Conservation (phyloP, 768 basidiomycete genomes). For the Mycena haematopus region DNA sequence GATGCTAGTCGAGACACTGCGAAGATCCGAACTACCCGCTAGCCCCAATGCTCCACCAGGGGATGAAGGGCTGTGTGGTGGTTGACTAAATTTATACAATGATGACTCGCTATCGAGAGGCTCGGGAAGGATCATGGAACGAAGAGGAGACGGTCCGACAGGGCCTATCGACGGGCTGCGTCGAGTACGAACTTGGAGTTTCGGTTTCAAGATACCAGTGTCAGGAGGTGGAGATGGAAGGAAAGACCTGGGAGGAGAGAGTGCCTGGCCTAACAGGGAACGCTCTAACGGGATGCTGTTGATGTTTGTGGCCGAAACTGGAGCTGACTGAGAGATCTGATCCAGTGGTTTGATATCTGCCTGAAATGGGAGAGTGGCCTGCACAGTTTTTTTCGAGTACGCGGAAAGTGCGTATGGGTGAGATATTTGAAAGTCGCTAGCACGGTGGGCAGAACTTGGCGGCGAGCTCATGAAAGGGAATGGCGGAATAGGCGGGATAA, state of each 20-base stretch:
- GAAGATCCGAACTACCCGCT: slow-evolving; percentile 7
- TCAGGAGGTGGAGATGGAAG: slow-evolving; percentile 19
- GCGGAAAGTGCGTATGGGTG: slow-evolving; percentile 38
- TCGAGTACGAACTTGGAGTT: slow-evolving; percentile 35
- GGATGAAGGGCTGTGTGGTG: slow-evolving; percentile 8
- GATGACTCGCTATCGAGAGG: slow-evolving; percentile 29
- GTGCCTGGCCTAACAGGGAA: neutral
- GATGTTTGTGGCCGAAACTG: neutral
- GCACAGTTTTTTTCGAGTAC: slow-evolving; percentile 26
- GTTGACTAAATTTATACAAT: slow-evolving; percentile 2
- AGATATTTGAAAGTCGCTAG: slow-evolving; percentile 34
- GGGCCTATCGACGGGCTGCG: slow-evolving; percentile 45
- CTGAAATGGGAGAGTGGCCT: slow-evolving; percentile 3
- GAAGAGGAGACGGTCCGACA: slow-evolving; percentile 51
- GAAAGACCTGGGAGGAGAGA: slow-evolving; percentile 22
- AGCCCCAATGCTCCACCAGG: neutral
- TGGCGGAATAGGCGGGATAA: slow-evolving; percentile 26
- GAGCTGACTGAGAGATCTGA: slow-evolving; percentile 1
- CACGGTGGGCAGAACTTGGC: slow-evolving; percentile 15
- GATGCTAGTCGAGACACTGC: slow-evolving; percentile 1
- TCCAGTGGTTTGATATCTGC: slow-evolving; percentile 10
- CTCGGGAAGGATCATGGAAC: slow-evolving; percentile 50
- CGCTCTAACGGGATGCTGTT: slow-evolving; percentile 11
- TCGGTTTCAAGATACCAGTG: slow-evolving; percentile 21
- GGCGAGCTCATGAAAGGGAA: slow-evolving; percentile 20